phyloP scores from a whole-genome alignment of 192 early-diverging fungal species.

The Phlyctochytrium arcticum region DNA sequence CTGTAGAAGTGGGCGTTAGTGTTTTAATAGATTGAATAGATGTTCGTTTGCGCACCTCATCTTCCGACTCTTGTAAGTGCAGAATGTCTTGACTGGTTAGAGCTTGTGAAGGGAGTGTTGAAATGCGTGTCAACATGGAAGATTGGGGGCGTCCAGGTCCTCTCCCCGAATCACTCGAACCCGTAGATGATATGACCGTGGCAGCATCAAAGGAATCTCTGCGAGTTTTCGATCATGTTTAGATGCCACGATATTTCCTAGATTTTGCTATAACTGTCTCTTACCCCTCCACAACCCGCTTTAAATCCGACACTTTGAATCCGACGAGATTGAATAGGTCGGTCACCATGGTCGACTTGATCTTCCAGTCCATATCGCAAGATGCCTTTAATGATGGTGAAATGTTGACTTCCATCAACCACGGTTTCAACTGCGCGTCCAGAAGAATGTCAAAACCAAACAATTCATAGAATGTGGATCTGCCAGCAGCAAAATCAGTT shows the following conservation, averaged over 20 bases:
- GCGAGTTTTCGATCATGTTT: not conserved
- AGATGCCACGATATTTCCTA: not conserved
- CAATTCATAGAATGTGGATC: slow-evolving; percentile 47
- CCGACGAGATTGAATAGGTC: slow-evolving; percentile 49
- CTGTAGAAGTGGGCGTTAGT: slow-evolving; percentile 16
- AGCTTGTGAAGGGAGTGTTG: slow-evolving; percentile 4
- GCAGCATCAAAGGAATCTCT: not conserved
- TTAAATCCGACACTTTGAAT: slow-evolving; percentile 28
- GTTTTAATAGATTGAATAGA: not conserved
- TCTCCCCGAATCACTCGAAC: no score
- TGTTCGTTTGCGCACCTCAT: slow-evolving; percentile 30
- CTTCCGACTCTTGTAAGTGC: slow-evolving; percentile 35
- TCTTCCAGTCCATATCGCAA: slow-evolving; percentile 32
- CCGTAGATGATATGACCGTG: no score
- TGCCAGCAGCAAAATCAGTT: no score
- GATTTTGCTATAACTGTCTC: slow-evolving; percentile 10
- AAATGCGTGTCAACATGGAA: not conserved
- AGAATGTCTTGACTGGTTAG: slow-evolving; percentile 17
- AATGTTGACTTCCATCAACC: slow-evolving; percentile 61
- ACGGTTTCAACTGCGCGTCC: slow-evolving; percentile 47
- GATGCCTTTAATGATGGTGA: slow-evolving; percentile 47
- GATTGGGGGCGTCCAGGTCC: slow-evolving; percentile 1
- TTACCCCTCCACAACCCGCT: slow-evolving; percentile 1
- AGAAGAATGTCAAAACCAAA: slow-evolving; percentile 57
- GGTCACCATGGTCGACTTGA: slow-evolving; percentile 33